These are phyloP conservation scores for Dendrobium huoshanense DNA, from an alignment of 106 monocot species.

Conservation along the genomic window DNA sequence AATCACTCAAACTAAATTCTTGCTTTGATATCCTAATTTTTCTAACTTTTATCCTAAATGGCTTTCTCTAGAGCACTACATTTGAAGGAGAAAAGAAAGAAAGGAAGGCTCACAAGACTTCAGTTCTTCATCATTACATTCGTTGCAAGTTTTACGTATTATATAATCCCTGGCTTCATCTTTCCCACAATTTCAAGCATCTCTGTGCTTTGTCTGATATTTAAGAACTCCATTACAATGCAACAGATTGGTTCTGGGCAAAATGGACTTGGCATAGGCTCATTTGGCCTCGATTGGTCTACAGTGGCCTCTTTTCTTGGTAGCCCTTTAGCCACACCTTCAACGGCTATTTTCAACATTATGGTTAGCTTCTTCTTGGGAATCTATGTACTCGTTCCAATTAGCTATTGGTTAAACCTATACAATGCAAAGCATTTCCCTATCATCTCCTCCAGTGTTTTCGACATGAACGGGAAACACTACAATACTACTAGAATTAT, in stretches of 20 bases:
- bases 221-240: conserved; percentile 40
- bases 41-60: neutral
- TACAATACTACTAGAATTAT: conserved; percentile 39
- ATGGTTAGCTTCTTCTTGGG: conserved; percentile 26
- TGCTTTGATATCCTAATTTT: too few relatives aligned
- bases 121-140: conserved; percentile 44
- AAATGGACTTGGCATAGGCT: conserved; percentile 48
- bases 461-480: conserved; percentile 7
- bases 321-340: conserved; percentile 29
- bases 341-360: conserved; percentile 33
- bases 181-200: conserved; percentile 40
- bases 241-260: conserved; percentile 53
- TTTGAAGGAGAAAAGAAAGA: conserved; percentile 33
- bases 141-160: conserved; percentile 45
- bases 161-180: conserved; percentile 35
- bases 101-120: conserved; percentile 25
- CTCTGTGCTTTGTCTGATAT: conserved; percentile 38
- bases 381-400: conserved; percentile 28
- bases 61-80: conserved; percentile 32
- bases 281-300: conserved; percentile 50
- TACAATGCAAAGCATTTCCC: conserved; percentile 46
- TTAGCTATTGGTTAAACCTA: conserved; percentile 37
- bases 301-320: conserved; percentile 25
- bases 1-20: neutral
- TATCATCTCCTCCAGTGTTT: conserved; percentile 23